Conservation (phyloP, 75 land plant species). For the Selaginella tamariscina region DNA sequence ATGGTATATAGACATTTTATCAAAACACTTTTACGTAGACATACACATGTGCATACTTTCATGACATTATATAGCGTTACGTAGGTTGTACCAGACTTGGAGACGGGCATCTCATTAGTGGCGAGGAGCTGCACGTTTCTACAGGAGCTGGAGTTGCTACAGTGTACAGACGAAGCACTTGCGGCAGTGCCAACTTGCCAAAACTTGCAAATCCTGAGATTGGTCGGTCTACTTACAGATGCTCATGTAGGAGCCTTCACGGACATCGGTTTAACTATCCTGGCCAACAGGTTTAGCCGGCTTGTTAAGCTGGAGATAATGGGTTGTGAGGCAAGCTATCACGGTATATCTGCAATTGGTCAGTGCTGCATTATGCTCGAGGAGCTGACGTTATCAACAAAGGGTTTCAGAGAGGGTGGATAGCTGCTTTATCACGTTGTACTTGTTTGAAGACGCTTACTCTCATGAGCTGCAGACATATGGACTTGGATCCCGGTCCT, state of each 20-base stretch:
- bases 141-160: slow-evolving; percentile 69
- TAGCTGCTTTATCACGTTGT: slow-evolving; percentile 46
- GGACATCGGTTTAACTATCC: slow-evolving; percentile 81
- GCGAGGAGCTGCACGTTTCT: slow-evolving; percentile 43
- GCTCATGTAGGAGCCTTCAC: slow-evolving; percentile 36
- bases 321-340: slow-evolving; percentile 86
- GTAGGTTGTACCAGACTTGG: slow-evolving; percentile 1
- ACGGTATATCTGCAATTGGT: slow-evolving; percentile 81
- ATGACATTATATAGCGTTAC: background rate
- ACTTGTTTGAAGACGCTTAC: slow-evolving; percentile 66
- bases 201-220: slow-evolving; percentile 64
- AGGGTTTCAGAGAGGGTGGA: slow-evolving; percentile 79
- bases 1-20: no score
- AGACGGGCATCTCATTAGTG: slow-evolving; percentile 37
- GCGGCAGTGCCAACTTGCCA: slow-evolving; percentile 39
- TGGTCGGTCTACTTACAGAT: slow-evolving; percentile 44
- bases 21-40: no score
- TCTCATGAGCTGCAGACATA: slow-evolving; percentile 50
- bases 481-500: slow-evolving; percentile 64
- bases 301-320: slow-evolving; percentile 67
- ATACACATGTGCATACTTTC: no score
- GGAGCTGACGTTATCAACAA: slow-evolving; percentile 60
- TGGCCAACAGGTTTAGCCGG: slow-evolving; percentile 66
- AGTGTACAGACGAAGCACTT: slow-evolving; percentile 47
- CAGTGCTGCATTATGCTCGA: slow-evolving; percentile 86